A percentile compares a stretch with the other conserved stretches of the same genome.
phyloP scores from a whole-genome alignment of 805 yeast genomes.

The Phaffomyces antillensis region DNA sequence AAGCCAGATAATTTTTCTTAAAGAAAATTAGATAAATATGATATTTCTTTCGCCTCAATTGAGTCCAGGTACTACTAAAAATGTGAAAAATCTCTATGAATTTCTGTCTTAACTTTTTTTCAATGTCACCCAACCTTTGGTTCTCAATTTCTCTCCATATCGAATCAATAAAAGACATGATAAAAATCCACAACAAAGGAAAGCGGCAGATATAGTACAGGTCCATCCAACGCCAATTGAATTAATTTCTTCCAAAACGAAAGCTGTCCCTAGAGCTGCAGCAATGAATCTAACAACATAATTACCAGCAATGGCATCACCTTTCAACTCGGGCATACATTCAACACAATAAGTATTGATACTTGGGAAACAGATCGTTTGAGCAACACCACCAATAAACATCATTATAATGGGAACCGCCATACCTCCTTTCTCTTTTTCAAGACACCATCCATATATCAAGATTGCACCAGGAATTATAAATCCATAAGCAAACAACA shows the following conservation, averaged over 20 bases:
- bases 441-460: conserved; percentile 48
- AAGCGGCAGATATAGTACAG: conserved; percentile 40
- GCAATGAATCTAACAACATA: conserved; percentile 44
- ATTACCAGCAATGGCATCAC: conserved; percentile 51
- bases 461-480: conserved; percentile 38
- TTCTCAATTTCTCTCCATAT: conserved; percentile 5
- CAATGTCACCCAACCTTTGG: neutral
- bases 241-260: conserved; percentile 38
- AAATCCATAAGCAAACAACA: conserved; percentile 30
- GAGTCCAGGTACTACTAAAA: too few relatives aligned
- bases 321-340: conserved; percentile 44
- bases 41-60: too few relatives aligned
- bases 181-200: conserved; percentile 1
- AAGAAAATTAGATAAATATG: too few relatives aligned
- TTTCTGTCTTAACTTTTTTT: too few relatives aligned
- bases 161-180: neutral
- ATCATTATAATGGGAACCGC: conserved; percentile 45
- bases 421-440: conserved; percentile 45
- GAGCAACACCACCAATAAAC: conserved; percentile 43
- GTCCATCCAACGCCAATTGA: conserved; percentile 53
- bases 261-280: conserved; percentile 45
- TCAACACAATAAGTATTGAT: conserved; percentile 54
- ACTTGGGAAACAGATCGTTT: conserved; percentile 45
- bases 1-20: too few relatives aligned
- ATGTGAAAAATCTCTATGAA: too few relatives aligned